A percentile compares a stretch with the other conserved stretches of the same genome.
Conservation (phyloP, 2,329 filamentous ascomycete species). For the Nemania serpens region DNA sequence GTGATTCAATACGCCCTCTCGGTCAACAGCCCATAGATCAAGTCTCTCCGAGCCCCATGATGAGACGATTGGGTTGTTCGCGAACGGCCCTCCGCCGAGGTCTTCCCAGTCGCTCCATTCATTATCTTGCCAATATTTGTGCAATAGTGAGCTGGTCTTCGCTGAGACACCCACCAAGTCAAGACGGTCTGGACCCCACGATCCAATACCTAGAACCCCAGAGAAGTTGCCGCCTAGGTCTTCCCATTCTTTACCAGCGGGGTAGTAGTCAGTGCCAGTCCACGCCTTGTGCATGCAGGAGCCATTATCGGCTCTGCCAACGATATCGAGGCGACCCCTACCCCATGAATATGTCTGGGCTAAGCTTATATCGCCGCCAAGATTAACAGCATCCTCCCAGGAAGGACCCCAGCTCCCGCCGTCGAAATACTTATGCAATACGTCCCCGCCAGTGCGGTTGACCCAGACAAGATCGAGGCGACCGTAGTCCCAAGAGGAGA, state of each 20-base stretch:
- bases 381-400: slow-evolving; percentile 23
- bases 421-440: slow-evolving; percentile 33
- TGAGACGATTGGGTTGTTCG: slow-evolving; percentile 24
- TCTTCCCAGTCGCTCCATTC: slow-evolving; percentile 32
- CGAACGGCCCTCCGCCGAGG: slow-evolving; percentile 26
- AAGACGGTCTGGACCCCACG: slow-evolving; percentile 27
- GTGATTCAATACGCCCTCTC: slow-evolving; percentile 23
- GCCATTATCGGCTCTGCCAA: slow-evolving; percentile 23
- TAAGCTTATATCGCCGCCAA: slow-evolving; percentile 21
- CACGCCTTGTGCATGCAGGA: slow-evolving; percentile 32
- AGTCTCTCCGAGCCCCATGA: slow-evolving; percentile 30
- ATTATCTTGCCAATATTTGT: slow-evolving; percentile 25
- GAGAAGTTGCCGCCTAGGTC: slow-evolving; percentile 27
- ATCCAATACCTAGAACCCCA: slow-evolving; percentile 18
- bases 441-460: slow-evolving; percentile 11
- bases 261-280: slow-evolving; percentile 24
- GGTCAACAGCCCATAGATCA: slow-evolving; percentile 30
- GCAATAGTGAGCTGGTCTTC: slow-evolving; percentile 20
- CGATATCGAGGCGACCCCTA: slow-evolving; percentile 26
- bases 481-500: slow-evolving; percentile 27
- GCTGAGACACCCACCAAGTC: slow-evolving; percentile 25
- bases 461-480: slow-evolving; percentile 29
- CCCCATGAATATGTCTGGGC: slow-evolving; percentile 26
- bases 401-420: slow-evolving; percentile 31
- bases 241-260: slow-evolving; percentile 8